Percentiles rank a stretch among this genome's conserved stretches.
Conservation (phyloP, 2,329 filamentous ascomycete species). For the Neopestalotiopsis sp. region DNA sequence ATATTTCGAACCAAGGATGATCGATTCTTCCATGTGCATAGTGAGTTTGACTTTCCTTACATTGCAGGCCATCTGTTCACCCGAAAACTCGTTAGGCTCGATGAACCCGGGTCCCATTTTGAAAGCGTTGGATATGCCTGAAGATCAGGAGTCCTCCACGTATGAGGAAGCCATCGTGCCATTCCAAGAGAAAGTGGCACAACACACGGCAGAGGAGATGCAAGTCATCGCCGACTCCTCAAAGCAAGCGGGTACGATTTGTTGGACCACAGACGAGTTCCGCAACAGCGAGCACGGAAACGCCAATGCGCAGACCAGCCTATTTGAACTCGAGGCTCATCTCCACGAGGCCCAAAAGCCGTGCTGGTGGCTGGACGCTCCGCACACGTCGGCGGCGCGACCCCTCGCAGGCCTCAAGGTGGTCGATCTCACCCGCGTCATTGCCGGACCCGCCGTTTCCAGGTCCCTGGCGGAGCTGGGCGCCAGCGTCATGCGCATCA, state of each 20-base stretch:
- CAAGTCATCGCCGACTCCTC: slow-evolving; percentile 23
- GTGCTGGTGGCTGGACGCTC: slow-evolving; percentile 46
- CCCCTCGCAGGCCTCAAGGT: slow-evolving; percentile 54
- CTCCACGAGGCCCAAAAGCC: slow-evolving; percentile 31
- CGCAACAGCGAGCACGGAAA: slow-evolving; percentile 32
- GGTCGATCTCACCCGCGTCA: slow-evolving; percentile 52
- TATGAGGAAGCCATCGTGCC: background rate
- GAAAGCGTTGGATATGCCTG: slow-evolving; percentile 22
- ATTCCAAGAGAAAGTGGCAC: background rate
- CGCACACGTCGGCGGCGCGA: slow-evolving; percentile 37
- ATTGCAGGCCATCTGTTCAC: background rate
- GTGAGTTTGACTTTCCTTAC: slow-evolving; percentile 6
- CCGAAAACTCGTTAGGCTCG: background rate
- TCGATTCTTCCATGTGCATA: slow-evolving; percentile 28
- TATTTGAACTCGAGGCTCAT: slow-evolving; percentile 31
- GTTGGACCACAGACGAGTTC: slow-evolving; percentile 31
- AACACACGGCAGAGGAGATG: slow-evolving; percentile 24
- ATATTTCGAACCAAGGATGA: slow-evolving; percentile 28
- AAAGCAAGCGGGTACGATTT: slow-evolving; percentile 33
- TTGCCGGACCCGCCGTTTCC: slow-evolving; percentile 51
- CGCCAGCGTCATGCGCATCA: slow-evolving; percentile 51
- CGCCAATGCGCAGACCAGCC: slow-evolving; percentile 24
- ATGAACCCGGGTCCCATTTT: slow-evolving; percentile 15
- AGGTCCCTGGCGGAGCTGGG: slow-evolving; percentile 49
- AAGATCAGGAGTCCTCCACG: slow-evolving; percentile 15